These are phyloP conservation scores for Fusarium caatingaense DNA, from an alignment of 2,329 filamentous ascomycete species.

Conservation along the genomic window DNA sequence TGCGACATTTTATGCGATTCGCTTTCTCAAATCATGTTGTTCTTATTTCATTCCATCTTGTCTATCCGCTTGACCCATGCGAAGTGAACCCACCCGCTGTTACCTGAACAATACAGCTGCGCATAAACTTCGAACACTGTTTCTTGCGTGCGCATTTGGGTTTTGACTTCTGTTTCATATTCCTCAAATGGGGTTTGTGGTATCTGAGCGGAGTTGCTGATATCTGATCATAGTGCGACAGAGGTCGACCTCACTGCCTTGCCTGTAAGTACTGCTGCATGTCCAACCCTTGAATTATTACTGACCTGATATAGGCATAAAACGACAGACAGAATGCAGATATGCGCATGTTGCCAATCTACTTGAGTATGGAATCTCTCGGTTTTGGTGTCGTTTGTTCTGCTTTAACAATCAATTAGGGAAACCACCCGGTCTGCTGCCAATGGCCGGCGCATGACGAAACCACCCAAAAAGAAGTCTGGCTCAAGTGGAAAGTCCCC, in stretches of 20 bases:
- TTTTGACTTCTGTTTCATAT: background rate
- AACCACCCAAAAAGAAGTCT: slow-evolving; percentile 66
- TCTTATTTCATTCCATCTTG: background rate
- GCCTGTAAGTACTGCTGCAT: slow-evolving; percentile 62
- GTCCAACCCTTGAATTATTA: background rate
- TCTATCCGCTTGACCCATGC: slow-evolving; percentile 3
- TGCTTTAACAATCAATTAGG: slow-evolving; percentile 52
- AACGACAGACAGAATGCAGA: slow-evolving; percentile 78
- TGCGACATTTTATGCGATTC: slow-evolving; percentile 47
- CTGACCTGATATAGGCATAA: slow-evolving; percentile 68
- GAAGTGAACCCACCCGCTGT: slow-evolving; percentile 34
- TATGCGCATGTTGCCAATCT: slow-evolving; percentile 83
- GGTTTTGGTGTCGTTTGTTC: background rate
- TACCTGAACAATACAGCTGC: slow-evolving; percentile 10
- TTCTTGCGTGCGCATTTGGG: background rate
- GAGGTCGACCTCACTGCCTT: slow-evolving; percentile 75
- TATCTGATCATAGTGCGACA: slow-evolving; percentile 71
- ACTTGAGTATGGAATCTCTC: slow-evolving; percentile 69
- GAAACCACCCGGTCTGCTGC: slow-evolving; percentile 67
- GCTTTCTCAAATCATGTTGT: slow-evolving; percentile 7
- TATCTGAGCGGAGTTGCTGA: slow-evolving; percentile 22
- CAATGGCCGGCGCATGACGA: slow-evolving; percentile 67
- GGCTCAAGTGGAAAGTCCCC: slow-evolving; percentile 53
- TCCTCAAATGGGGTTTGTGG: background rate
- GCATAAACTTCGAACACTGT: background rate